Percentiles rank a stretch among this genome's conserved stretches.
phyloP scores from a whole-genome alignment of 1,284 basidiomycete species.

The Malassezia furfur region DNA sequence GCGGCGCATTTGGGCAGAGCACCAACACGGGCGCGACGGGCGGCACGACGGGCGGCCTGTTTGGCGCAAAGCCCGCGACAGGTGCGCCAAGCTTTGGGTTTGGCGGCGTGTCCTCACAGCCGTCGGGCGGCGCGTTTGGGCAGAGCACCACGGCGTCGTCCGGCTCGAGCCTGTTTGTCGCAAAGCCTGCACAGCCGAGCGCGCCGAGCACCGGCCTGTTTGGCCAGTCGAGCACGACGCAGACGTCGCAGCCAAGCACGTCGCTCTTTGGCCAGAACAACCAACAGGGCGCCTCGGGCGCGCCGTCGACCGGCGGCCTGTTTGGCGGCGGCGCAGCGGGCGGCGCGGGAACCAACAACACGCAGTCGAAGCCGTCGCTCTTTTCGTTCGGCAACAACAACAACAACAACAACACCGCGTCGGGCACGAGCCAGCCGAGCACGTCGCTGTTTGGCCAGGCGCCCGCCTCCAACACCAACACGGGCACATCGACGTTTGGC shows the following conservation, averaged over 20 bases:
- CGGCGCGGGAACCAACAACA: slow-evolving; percentile 16
- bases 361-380: slow-evolving; percentile 2
- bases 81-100: slow-evolving; percentile 18
- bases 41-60: slow-evolving; percentile 42
- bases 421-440: slow-evolving; percentile 27
- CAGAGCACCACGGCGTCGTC: neutral
- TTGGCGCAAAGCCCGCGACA: slow-evolving; percentile 35
- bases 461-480: slow-evolving; percentile 1
- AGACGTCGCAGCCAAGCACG: slow-evolving; percentile 23
- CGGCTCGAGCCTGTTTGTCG: slow-evolving; percentile 36
- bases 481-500: neutral
- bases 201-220: slow-evolving; percentile 48
- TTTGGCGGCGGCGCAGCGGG: slow-evolving; percentile 20
- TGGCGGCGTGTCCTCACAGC: slow-evolving; percentile 3
- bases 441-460: slow-evolving; percentile 47
- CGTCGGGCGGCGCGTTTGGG: slow-evolving; percentile 22
- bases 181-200: slow-evolving; percentile 36
- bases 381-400: slow-evolving; percentile 35
- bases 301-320: slow-evolving; percentile 24
- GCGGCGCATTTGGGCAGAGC: neutral
- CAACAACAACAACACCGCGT: slow-evolving; percentile 16
- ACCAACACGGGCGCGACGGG: slow-evolving; percentile 27
- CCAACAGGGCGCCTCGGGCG: slow-evolving; percentile 23
- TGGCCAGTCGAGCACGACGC: slow-evolving; percentile 17
- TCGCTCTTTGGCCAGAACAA: slow-evolving; percentile 42